Evolutionary conservation across 495 filamentous ascomycete genomes (phyloP).

Genomic region (Penicillium odoratum): DNA sequence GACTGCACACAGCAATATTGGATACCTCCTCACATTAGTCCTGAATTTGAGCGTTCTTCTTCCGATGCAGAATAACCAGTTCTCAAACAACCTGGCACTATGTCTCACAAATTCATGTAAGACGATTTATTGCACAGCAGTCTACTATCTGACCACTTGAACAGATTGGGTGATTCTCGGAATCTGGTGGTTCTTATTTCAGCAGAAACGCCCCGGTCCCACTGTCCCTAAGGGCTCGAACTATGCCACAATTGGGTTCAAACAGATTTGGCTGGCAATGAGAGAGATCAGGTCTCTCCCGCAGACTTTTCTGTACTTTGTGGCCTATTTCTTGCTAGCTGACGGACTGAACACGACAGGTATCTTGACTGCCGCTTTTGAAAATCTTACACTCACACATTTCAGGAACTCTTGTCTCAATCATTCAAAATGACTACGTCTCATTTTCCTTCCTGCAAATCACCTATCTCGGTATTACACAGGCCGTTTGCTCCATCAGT

Average conservation of each 20-base stretch:
- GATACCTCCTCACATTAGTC: conserved; percentile 45
- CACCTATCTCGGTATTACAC: conserved; percentile 49
- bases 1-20: conserved; percentile 53
- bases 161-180: conserved; percentile 49
- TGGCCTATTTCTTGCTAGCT: conserved; percentile 50
- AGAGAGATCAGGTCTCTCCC: conserved; percentile 43
- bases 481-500: conserved; percentile 43
- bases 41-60: conserved; percentile 49
- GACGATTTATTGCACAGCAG: background rate
- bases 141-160: background rate
- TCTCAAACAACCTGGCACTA: conserved; percentile 46
- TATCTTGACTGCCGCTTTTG: conserved; percentile 11
- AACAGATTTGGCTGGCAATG: conserved; percentile 47
- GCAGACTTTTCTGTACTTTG: conserved; percentile 47
- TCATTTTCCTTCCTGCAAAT: conserved; percentile 51
- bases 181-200: conserved; percentile 54
- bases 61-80: conserved; percentile 41
- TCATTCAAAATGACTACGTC: conserved; percentile 49
- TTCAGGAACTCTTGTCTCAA: conserved; percentile 42
- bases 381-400: conserved; percentile 1
- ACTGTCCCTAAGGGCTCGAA: conserved; percentile 46
- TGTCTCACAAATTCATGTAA: conserved; percentile 49
- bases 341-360: conserved; percentile 54
- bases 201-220: conserved; percentile 48
- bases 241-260: conserved; percentile 48